A percentile compares a stretch with the other conserved stretches of the same genome.
phyloP scores from a whole-genome alignment of 768 basidiomycete genomes.

The Neoboletus magnificus region DNA sequence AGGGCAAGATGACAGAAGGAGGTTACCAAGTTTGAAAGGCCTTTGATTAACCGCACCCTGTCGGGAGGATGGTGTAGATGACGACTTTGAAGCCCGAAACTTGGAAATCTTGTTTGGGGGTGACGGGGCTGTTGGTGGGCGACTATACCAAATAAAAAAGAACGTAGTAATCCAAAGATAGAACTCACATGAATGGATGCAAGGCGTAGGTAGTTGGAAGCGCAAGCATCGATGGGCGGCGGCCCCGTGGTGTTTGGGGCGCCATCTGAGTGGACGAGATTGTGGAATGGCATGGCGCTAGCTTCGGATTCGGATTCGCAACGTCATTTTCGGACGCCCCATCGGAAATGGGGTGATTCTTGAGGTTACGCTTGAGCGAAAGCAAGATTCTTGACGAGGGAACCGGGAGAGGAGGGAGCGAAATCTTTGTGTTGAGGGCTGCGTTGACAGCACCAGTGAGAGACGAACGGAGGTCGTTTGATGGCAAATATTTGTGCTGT shows the following conservation, averaged over 20 bases:
- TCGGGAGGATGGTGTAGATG: slow-evolving; percentile 3
- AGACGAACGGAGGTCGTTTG: slow-evolving; percentile 13
- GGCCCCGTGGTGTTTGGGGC: slow-evolving; percentile 1
- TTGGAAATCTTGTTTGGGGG: slow-evolving; percentile 15
- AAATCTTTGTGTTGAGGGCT: slow-evolving; percentile 17
- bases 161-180: not conserved
- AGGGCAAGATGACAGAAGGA: slow-evolving; percentile 87
- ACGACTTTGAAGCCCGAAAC: slow-evolving; percentile 5
- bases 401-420: slow-evolving; percentile 15
- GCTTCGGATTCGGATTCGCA: not conserved
- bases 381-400: slow-evolving; percentile 19
- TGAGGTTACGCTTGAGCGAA: slow-evolving; percentile 23
- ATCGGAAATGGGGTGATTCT: not conserved
- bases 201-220: slow-evolving; percentile 12
- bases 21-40: slow-evolving; percentile 64
- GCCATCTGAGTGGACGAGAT: not conserved
- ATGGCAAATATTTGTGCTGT: slow-evolving; percentile 5
- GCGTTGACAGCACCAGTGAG: slow-evolving; percentile 24
- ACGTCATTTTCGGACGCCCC: not conserved
- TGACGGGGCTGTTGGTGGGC: slow-evolving; percentile 16
- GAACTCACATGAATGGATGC: slow-evolving; percentile 19
- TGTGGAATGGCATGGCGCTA: not conserved
- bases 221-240: slow-evolving; percentile 10
- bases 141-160: slow-evolving; percentile 11
- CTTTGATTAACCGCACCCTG: slow-evolving; percentile 11